These are phyloP conservation scores for Trichoderma sp. DNA, from an alignment of 2,329 filamentous ascomycete species.

Conservation along the genomic window DNA sequence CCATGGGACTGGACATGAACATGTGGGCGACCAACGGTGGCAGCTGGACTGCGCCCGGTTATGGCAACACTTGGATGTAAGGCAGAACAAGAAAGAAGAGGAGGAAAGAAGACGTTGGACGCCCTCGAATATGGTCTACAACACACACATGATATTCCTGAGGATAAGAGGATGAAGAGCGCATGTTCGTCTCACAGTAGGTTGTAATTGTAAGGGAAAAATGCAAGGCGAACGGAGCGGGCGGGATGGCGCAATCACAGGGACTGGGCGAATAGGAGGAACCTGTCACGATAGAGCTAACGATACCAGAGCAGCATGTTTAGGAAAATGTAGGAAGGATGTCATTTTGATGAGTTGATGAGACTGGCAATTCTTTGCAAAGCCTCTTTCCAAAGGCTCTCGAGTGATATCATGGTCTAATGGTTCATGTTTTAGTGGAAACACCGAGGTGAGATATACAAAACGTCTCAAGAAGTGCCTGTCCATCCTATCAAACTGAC, in stretches of 20 bases:
- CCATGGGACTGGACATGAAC: conserved; percentile 47
- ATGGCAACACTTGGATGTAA: conserved; percentile 33
- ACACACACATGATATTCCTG: neutral
- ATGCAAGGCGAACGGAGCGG: conserved; percentile 16
- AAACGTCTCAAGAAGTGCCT: too few relatives aligned
- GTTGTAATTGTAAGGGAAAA: neutral
- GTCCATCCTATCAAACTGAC: too few relatives aligned
- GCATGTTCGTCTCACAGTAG: neutral
- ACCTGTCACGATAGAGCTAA: conserved; percentile 5
- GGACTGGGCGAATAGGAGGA: conserved; percentile 9
- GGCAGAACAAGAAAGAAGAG: too few relatives aligned
- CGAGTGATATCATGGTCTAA: too few relatives aligned
- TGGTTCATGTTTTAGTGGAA: too few relatives aligned
- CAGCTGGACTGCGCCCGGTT: conserved; percentile 40
- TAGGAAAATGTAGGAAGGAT: neutral
- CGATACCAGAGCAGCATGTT: neutral
- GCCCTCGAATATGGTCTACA: neutral
- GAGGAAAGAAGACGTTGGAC: too few relatives aligned
- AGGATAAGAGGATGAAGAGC: neutral
- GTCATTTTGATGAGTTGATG: neutral
- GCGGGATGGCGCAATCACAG: conserved; percentile 20
- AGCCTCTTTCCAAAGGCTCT: too few relatives aligned
- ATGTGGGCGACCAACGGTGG: conserved; percentile 42
- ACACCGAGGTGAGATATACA: too few relatives aligned
- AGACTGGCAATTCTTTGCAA: neutral